phyloP scores from a whole-genome alignment of 495 filamentous ascomycete species.

The Staphylotrichum tortipilum region DNA sequence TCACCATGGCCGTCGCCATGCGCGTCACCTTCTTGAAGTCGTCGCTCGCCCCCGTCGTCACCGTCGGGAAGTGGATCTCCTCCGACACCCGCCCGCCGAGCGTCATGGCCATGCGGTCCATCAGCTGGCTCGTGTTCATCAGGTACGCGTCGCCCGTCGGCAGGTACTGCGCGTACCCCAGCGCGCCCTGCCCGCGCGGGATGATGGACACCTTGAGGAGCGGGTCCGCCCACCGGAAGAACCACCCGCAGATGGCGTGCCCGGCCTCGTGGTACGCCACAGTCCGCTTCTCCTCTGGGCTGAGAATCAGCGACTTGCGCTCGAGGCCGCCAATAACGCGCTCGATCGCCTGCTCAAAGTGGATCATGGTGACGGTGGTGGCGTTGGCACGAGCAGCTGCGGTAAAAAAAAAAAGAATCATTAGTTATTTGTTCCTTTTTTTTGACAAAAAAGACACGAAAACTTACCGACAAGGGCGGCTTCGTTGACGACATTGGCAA shows the following conservation, averaged over 20 bases:
- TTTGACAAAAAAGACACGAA: neutral
- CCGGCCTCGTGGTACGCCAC: slow-evolving; percentile 98
- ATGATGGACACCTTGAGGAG: slow-evolving; percentile 98
- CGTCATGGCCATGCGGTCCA: slow-evolving; percentile 99
- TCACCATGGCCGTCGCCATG: slow-evolving; percentile 95
- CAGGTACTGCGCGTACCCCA: slow-evolving; percentile 97
- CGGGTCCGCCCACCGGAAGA: slow-evolving; percentile 89
- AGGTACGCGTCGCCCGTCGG: slow-evolving; percentile 83
- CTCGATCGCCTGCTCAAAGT: slow-evolving; percentile 97
- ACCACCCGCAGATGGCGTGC: slow-evolving; percentile 98
- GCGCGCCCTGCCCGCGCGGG: slow-evolving; percentile 82
- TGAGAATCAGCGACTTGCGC: slow-evolving; percentile 89
- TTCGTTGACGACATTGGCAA: slow-evolving; percentile 97
- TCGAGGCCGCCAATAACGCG: slow-evolving; percentile 92
- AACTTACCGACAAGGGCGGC: slow-evolving; percentile 88
- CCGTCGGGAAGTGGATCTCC: slow-evolving; percentile 91
- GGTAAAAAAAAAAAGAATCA: no score
- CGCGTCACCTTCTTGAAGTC: slow-evolving; percentile 98
- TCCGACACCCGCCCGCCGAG: slow-evolving; percentile 89
- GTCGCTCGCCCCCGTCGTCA: slow-evolving; percentile 87
- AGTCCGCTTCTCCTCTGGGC: slow-evolving; percentile 84
- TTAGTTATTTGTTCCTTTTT: slow-evolving; percentile 26
- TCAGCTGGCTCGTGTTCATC: slow-evolving; percentile 89
- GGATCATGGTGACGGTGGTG: slow-evolving; percentile 66
- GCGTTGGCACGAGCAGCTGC: slow-evolving; percentile 76